Evolutionary conservation across 306 rosid species (phyloP).

Genomic region (Malus asiatica): DNA sequence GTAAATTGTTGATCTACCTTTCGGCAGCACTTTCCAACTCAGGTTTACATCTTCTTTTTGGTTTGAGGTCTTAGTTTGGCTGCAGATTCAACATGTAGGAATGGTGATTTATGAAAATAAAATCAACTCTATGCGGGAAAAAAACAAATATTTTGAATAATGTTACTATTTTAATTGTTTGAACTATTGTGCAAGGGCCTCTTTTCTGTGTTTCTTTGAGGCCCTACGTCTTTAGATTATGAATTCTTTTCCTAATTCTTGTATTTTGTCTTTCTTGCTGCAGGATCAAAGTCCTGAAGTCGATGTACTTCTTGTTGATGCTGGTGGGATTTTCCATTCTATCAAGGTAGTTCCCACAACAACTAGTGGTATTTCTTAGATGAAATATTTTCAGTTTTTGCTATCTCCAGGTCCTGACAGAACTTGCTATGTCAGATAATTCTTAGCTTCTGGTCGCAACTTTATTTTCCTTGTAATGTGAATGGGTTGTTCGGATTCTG

Average conservation of each 20-base stretch:
- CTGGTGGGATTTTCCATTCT: conserved; percentile 61
- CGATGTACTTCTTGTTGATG: conserved; percentile 64
- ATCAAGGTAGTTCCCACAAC: conserved; percentile 58
- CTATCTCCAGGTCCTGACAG: conserved; percentile 9
- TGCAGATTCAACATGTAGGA: not conserved
- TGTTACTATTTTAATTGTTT: not conserved
- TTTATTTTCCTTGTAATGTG: not conserved
- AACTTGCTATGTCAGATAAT: conserved; percentile 1
- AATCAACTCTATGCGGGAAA: not conserved
- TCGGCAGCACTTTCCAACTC: not conserved
- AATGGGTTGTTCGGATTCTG: not conserved
- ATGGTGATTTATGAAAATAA: not conserved
- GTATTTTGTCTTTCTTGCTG: not conserved
- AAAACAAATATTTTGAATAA: not conserved
- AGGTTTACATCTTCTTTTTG: not conserved
- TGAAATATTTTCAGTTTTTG: conserved; percentile 14
- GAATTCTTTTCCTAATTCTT: not conserved
- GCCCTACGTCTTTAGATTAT: not conserved
- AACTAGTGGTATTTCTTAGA: conserved; percentile 5
- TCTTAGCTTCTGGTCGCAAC: not conserved
- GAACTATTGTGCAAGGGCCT: not conserved
- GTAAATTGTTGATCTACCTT: conserved; percentile 23
- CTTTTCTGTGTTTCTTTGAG: not conserved
- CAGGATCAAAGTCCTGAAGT: conserved; percentile 70
- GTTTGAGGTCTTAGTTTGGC: not conserved